Base-by-base conservation (phyloP, 352 stramenopile genomes). In the Sclerospora graminicola region DNA sequence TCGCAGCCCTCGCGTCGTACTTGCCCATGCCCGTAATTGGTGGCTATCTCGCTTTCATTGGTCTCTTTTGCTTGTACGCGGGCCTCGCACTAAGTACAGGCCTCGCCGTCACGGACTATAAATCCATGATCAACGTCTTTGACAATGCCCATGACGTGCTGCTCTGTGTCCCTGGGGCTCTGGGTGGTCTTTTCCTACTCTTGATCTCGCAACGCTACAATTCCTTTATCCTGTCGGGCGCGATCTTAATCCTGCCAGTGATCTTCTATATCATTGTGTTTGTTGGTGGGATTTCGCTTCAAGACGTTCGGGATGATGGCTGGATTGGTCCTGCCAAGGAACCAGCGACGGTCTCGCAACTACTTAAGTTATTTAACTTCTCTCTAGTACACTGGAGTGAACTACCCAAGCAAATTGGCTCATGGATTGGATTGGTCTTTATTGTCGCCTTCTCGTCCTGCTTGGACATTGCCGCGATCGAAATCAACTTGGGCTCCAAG, bases 1-100 rank as follows among this genome's bases (percentile, higher is more conserved):
- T 99, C 20, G 96, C 95, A 2, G 80, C 79, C 2, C 82, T 98
- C 26, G 94, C 98, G 27, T 96, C 96, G 50, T 94, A 98, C 54
- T 63, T 99, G 31, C 96, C 96, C 1, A 97, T 97, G 60, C 93
- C 86, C 11, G 96, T 99, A 0, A 77, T 99, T 23, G 95, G 92
- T 19, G 96, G 96, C 20, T 99, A 99, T 69, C 63, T 99, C 29
- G 95, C 94, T 5, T 98, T 94, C 61, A 98, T 98, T 51, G 95
- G 96, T 4, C 90, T 97, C 29, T 98, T 98, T 54, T 97, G 89
- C 63, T 35, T 97, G 15, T 88, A 96, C 52, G 92, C 90, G 0
- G 92, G 90, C 0, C 65, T 97, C 23, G 90, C 84, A 20, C 54
- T 97, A 9, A 95, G 84, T 62, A 97, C 95, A n/a, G 83, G 73